Evolutionary conservation across 177 flowering plant genomes (phyloP), one percentile per base, ranked within the genome.

Genomic region (Viscum album): DNA sequence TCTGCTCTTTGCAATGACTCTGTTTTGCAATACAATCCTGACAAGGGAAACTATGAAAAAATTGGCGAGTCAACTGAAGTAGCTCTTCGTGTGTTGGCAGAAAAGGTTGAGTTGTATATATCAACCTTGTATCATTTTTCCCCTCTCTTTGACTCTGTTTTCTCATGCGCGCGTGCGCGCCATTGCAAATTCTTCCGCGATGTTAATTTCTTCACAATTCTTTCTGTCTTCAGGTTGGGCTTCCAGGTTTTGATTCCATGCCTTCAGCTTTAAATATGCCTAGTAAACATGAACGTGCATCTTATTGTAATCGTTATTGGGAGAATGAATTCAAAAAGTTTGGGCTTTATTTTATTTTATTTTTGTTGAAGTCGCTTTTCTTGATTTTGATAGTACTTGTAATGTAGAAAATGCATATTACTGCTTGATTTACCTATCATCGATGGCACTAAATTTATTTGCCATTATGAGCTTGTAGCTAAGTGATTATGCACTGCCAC

Each of bases 61-160:
- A 95, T 95, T 78, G 99, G 97, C 43, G 97, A 95, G 81, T 88
- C 99, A 63, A 92, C 99, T 64, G 99, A 95, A 88, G 99, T 95
- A 28, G 96, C 99, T 0, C 91, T 95, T 35, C 96, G 99, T 59
- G 96, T 90, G 41, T 79, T 95, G 41, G 88, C 89, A 64, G 99
- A 95, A 75, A 95, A 95, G 96, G 99, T 89, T 58, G 32, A 52
- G 65, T 67, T 37, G 4, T 62, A 19, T 34, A 21, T 24, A 19
- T 15, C 24, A 45, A 13, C 24, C 21, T 45, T 16, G 45, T 32
- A 52, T 6, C 33, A 32, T 47, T 12, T 41, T 41, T 6, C 59
- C 35, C 74, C 19, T 43, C 47, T 28, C 39, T 7, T 37, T 32
- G 26, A n/a, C 56, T 34, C 58, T 52, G 19, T 64, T 64, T 16